Conservation (phyloP, 371 early-diverging fungal species). For the Saksenaea oblongispora region DNA sequence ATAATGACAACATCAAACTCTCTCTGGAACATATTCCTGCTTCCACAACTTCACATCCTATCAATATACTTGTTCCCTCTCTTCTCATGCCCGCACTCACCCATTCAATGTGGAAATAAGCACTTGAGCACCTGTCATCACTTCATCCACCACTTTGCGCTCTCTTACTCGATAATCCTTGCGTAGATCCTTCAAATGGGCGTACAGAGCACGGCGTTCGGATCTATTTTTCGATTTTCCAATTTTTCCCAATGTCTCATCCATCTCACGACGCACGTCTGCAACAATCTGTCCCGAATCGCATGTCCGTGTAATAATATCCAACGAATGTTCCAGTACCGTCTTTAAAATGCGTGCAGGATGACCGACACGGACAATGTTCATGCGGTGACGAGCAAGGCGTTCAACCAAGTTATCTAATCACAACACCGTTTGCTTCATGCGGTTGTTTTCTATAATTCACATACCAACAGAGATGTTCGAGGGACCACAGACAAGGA, state of each 20-base stretch:
- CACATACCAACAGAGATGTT: slow-evolving; percentile 87
- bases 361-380: slow-evolving; percentile 87
- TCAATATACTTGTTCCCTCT: not conserved
- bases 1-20: slow-evolving; percentile 92
- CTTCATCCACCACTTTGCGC: slow-evolving; percentile 62
- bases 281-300: slow-evolving; percentile 78
- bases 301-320: slow-evolving; percentile 66
- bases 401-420: slow-evolving; percentile 85
- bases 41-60: slow-evolving; percentile 43
- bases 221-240: slow-evolving; percentile 63
- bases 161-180: slow-evolving; percentile 78
- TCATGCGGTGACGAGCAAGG: slow-evolving; percentile 56
- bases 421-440: not conserved
- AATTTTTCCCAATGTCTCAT: slow-evolving; percentile 62
- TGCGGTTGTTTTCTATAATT: not conserved
- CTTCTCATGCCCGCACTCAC: slow-evolving; percentile 18
- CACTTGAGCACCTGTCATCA: slow-evolving; percentile 64
- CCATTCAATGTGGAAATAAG: slow-evolving; percentile 67
- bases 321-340: slow-evolving; percentile 73
- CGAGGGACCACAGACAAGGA: slow-evolving; percentile 94
- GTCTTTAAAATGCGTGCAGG: slow-evolving; percentile 79
- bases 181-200: slow-evolving; percentile 70
- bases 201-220: slow-evolving; percentile 71
- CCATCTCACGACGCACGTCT: slow-evolving; percentile 83
- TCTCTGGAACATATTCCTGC: slow-evolving; percentile 53